phyloP scores from a whole-genome alignment of 1,139 yeast species.

The Trichomonascaceae sp. region DNA sequence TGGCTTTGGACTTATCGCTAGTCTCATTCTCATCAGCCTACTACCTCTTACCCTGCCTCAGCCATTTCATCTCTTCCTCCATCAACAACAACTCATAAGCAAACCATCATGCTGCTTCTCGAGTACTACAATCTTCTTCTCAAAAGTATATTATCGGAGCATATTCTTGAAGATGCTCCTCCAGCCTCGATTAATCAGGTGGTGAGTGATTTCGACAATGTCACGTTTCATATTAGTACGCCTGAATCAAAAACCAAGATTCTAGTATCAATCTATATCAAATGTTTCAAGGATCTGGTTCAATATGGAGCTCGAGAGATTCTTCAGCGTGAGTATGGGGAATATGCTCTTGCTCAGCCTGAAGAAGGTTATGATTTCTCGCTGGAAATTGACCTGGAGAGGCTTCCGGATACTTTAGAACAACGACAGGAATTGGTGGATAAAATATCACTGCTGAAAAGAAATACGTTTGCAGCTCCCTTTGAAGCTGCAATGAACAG shows the following conservation, averaged over 20 bases:
- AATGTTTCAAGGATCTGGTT: slow-evolving; percentile 68
- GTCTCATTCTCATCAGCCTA: too few relatives aligned
- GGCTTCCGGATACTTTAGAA: slow-evolving; percentile 37
- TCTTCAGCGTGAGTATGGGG: slow-evolving; percentile 40
- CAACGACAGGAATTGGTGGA: slow-evolving; percentile 49
- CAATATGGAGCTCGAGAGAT: slow-evolving; percentile 52
- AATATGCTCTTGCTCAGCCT: slow-evolving; percentile 36
- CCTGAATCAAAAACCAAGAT: slow-evolving; percentile 62
- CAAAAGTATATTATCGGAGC: slow-evolving; percentile 38
- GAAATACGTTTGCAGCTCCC: slow-evolving; percentile 89
- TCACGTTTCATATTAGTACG: slow-evolving; percentile 87
- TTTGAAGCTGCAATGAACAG: slow-evolving; percentile 79
- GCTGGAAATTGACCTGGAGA: slow-evolving; percentile 56
- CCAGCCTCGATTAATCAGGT: slow-evolving; percentile 78
- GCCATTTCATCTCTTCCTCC: background rate
- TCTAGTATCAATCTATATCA: slow-evolving; percentile 63
- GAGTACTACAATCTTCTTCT: slow-evolving; percentile 40
- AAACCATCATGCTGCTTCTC: slow-evolving; percentile 33
- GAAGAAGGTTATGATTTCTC: slow-evolving; percentile 85
- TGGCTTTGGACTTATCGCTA: too few relatives aligned
- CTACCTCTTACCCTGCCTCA: background rate
- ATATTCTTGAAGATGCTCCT: slow-evolving; percentile 34
- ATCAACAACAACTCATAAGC: background rate
- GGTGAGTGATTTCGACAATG: slow-evolving; percentile 91
- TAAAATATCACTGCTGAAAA: slow-evolving; percentile 67